Percentiles rank a stretch among this genome's conserved stretches.
These are phyloP conservation scores for Trichosporon coremiiforme DNA, from an alignment of 1,284 basidiomycete genomes.

Conservation along the genomic window DNA sequence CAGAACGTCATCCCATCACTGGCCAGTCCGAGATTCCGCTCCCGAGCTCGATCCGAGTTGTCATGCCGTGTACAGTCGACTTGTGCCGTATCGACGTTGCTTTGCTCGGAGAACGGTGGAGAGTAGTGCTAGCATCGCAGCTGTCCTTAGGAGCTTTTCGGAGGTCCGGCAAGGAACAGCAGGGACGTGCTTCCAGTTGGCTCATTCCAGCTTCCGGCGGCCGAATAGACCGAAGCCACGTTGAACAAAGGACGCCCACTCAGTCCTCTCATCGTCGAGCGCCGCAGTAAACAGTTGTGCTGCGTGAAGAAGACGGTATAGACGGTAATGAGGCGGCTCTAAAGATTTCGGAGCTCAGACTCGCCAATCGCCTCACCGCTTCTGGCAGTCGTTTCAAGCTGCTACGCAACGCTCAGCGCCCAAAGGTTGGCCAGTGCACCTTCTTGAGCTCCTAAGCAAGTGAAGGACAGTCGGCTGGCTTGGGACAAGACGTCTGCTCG, in stretches of 20 bases:
- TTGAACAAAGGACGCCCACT: not conserved
- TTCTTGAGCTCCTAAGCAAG: not conserved
- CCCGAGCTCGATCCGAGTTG: not conserved
- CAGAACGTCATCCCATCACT: not conserved
- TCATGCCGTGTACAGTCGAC: not conserved
- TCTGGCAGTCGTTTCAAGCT: not conserved
- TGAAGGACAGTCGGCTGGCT: not conserved
- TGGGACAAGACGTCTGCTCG: not conserved
- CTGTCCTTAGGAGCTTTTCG: not conserved
- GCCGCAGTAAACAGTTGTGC: not conserved
- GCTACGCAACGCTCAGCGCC: not conserved
- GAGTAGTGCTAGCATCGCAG: too few relatives aligned
- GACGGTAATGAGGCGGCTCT: too few relatives aligned
- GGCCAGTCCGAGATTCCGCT: not conserved
- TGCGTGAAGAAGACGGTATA: not conserved
- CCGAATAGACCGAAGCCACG: constrained; percentile 8
- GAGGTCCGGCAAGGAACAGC: constrained; percentile 2
- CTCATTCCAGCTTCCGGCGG: not conserved
- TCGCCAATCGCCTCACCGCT: not conserved
- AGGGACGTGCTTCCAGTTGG: not conserved
- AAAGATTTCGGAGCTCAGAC: too few relatives aligned
- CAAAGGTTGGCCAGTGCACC: not conserved
- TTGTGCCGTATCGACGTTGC: not conserved
- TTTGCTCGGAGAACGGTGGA: not conserved
- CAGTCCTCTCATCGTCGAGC: not conserved